A percentile compares a stretch with the other conserved stretches of the same genome.
These are phyloP conservation scores for Dendrobium chrysotoxum DNA, from an alignment of 106 monocot species.

Conservation along the genomic window DNA sequence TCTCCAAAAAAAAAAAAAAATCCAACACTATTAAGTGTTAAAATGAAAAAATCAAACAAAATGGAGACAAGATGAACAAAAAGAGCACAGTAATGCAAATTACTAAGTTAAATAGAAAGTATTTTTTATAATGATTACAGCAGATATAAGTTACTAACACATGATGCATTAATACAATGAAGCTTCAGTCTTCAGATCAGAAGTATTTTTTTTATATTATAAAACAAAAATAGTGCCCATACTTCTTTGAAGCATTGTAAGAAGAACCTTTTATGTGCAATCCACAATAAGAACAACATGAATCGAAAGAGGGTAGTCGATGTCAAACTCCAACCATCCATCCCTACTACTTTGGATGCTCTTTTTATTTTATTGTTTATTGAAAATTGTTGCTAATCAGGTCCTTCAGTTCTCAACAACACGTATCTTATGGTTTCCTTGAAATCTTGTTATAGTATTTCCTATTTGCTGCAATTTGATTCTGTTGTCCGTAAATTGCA, in stretches of 20 bases:
- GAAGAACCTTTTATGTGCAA: neutral
- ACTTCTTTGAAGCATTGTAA: neutral
- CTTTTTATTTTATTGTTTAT: neutral
- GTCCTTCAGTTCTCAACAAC: neutral
- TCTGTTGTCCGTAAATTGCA: neutral
- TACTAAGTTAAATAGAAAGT: neutral
- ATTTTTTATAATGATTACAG: neutral
- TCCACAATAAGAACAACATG: neutral
- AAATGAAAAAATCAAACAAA: neutral
- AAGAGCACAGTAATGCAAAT: neutral
- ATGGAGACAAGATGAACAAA: neutral
- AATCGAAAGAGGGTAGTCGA: neutral
- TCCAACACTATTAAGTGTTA: neutral
- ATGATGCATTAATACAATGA: neutral
- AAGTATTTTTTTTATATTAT: neutral
- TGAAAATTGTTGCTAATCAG: neutral
- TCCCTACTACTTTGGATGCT: neutral
- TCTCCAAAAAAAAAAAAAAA: neutral
- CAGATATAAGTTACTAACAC: neutral
- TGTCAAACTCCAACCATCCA: neutral
- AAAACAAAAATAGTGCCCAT: neutral
- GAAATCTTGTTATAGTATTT: neutral
- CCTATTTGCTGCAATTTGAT: neutral
- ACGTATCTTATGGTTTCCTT: neutral
- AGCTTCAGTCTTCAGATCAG: neutral